A percentile compares a stretch with the other conserved stretches of the same genome.
phyloP scores from a whole-genome alignment of 2,329 filamentous ascomycete genomes.

The Elsinoe arachidis region DNA sequence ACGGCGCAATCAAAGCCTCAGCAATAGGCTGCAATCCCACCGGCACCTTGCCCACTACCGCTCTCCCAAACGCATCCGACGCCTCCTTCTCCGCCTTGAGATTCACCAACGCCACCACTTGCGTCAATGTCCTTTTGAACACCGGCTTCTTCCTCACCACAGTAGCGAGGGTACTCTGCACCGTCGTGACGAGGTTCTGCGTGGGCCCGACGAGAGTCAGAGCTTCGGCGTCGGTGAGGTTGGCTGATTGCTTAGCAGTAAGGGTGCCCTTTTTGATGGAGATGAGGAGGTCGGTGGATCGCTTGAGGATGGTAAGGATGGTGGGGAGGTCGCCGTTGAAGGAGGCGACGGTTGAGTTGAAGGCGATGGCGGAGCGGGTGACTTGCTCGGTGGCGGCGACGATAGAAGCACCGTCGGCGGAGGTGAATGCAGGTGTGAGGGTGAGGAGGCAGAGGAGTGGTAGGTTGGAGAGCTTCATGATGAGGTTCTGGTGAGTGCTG shows the following conservation, averaged over 20 bases:
- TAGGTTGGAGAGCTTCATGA: background rate
- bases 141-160: background rate
- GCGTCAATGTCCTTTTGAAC: background rate
- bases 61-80: background rate
- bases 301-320: conserved; percentile 11
- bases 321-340: conserved; percentile 18
- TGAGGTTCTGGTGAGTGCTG: background rate
- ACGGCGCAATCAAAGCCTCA: background rate
- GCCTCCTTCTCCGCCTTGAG: conserved; percentile 2
- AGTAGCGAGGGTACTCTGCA: background rate
- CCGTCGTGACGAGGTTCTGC: background rate
- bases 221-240: conserved; percentile 2
- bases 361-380: background rate
- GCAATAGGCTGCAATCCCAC: background rate
- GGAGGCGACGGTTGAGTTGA: conserved; percentile 12
- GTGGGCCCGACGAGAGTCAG: background rate
- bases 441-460: background rate
- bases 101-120: background rate
- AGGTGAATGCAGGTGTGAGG: background rate
- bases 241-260: background rate
- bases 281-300: background rate
- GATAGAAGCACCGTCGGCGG: conserved; percentile 17
- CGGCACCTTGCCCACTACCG: background rate
- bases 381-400: conserved; percentile 16
- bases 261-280: background rate